Evolutionary conservation across 352 stramenopile genomes (phyloP).

Genomic region (Saprolegnia diclina): DNA sequence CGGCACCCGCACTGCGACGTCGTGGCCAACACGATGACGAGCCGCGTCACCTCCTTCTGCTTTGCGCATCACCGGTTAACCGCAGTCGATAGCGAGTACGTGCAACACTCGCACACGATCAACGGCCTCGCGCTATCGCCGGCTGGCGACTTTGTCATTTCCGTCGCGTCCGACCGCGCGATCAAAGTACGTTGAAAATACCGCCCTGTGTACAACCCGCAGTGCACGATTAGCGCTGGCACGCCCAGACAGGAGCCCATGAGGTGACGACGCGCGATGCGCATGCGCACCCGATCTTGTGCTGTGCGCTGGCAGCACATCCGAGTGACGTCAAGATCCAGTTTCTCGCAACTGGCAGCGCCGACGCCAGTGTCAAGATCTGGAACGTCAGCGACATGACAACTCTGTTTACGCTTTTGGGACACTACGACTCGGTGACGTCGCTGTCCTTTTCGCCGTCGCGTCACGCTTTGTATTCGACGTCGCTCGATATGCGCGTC

Average conservation of each 20-base stretch:
- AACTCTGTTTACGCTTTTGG: background rate
- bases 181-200: slow-evolving; percentile 7
- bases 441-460: background rate
- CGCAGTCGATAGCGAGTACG: background rate
- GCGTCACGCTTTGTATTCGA: slow-evolving; percentile 1
- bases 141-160: background rate
- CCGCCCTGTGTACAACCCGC: background rate
- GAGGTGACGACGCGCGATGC: slow-evolving; percentile 4
- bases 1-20: background rate
- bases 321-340: background rate
- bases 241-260: background rate
- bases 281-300: background rate
- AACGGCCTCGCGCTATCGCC: background rate
- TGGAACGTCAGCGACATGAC: background rate
- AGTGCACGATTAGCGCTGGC: background rate
- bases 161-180: background rate
- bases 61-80: background rate
- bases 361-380: slow-evolving; percentile 17
- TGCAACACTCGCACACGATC: slow-evolving; percentile 18
- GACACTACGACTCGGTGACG: slow-evolving; percentile 12
- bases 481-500: slow-evolving; percentile 4
- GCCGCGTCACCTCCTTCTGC: background rate
- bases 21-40: background rate
- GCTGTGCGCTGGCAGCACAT: background rate
- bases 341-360: slow-evolving; percentile 6